A percentile compares a stretch with the other conserved stretches of the same genome.
Evolutionary conservation across 1,139 yeast species (phyloP).

Genomic region (Wickerhamomyces sp.): DNA sequence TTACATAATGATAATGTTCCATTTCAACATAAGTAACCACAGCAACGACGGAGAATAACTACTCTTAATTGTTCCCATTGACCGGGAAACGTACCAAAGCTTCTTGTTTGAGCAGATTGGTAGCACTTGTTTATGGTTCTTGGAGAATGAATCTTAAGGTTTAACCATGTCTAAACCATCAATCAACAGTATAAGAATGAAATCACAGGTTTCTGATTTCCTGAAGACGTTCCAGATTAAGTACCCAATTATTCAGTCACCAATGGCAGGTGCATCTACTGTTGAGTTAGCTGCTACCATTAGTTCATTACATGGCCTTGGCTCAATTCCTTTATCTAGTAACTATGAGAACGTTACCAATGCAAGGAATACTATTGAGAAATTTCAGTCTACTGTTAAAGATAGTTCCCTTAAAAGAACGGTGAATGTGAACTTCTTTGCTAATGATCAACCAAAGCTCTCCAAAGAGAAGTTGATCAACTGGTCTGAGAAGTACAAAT

Average conservation of each 20-base stretch:
- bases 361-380: constrained; percentile 8
- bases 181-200: constrained; percentile 8
- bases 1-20: no score
- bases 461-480: constrained; percentile 10
- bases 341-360: constrained; percentile 7
- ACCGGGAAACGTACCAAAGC: no score
- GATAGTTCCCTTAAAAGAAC: constrained; percentile 2
- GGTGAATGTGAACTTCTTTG: constrained; percentile 46
- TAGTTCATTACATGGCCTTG: constrained; percentile 39
- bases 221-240: constrained; percentile 22
- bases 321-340: constrained; percentile 37
- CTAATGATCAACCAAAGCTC: constrained; percentile 33
- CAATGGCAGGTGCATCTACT: constrained; percentile 52
- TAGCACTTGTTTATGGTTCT: no score
- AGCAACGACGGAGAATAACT: no score
- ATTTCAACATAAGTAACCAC: no score
- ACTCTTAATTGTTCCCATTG: no score
- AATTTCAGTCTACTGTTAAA: constrained; percentile 7
- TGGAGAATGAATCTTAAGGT: no score
- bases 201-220: constrained; percentile 12
- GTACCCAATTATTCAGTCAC: constrained; percentile 44
- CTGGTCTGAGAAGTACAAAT: constrained; percentile 18
- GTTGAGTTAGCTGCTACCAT: constrained; percentile 37
- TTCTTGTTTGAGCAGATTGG: no score
- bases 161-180: no score